Base-by-base conservation (phyloP, 495 filamentous ascomycete genomes). In the Xylaria sp. region DNA sequence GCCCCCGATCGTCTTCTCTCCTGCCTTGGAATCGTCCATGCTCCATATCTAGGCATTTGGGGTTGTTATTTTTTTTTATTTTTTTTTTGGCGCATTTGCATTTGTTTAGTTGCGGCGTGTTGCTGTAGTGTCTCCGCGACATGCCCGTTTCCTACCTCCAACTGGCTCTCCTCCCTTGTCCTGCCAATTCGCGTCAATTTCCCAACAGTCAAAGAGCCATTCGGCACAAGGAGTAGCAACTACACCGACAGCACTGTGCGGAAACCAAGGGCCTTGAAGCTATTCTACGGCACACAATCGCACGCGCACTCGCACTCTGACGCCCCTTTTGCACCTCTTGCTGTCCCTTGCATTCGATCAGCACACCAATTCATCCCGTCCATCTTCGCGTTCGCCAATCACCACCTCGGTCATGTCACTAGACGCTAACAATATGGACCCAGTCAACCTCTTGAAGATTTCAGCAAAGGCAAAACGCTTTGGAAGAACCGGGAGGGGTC, bases 381-480 rank as follows among this genome's bases (percentile, higher is more conserved):
- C 40, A 2, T 68, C 53, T 68, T 37, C 53, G 21, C 21, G 21
- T 48, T 26, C 35, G 5, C 33, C 69, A 41, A 33, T 48, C 31
- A 61, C 57, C 44, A 24, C 21, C 33, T 33, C 24, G 7, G 17
- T 14, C 43, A 29, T 31, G 8, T 14, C 14, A 31, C 26, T 31
- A 26, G 24, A 61, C 70, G 71, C 80, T 82, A 76, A 82, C 72
- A 72, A 65, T 8, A 78, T 79, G 73, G 52, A 74, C 52, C 69
- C 68, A 83, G 81, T 82, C 53, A 83, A 82, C 63, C 75, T 79
- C 17, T 69, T 71, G 41, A 77, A 76, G 40, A 75, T 80, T 67
- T 80, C 74, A 71, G 71, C 71, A 5, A 68, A 73, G 63, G 81
- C 81, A 33, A 79, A 82, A 61, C 69, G 61, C 41, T 37, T 59